phyloP scores from a whole-genome alignment of 2,329 filamentous ascomycete species.

The Harringtonia lauricola region DNA sequence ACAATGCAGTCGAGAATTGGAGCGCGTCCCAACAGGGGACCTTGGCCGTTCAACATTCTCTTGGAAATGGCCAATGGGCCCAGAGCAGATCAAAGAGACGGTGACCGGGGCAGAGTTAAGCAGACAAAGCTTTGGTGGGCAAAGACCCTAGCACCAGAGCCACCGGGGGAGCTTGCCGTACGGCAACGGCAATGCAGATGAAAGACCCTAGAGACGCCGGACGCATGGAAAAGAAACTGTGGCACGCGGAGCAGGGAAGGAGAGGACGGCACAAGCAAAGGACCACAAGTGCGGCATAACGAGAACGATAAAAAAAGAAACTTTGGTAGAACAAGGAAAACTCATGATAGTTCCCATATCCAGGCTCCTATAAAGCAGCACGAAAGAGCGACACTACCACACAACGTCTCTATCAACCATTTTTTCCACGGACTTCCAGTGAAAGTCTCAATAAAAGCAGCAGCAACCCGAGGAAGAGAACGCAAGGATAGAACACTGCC shows the following conservation, averaged over 20 bases:
- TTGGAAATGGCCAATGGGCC: no score
- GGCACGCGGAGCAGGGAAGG: not conserved
- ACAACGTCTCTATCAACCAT: slow-evolving; percentile 3
- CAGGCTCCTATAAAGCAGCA: slow-evolving; percentile 7
- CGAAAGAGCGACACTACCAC: slow-evolving; percentile 4
- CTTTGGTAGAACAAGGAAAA: slow-evolving; percentile 2
- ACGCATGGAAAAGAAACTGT: no score
- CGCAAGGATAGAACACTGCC: slow-evolving; percentile 1
- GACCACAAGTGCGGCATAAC: not conserved
- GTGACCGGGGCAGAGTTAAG: no score
- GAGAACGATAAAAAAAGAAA: not conserved
- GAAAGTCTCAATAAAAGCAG: not conserved
- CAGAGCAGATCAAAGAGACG: no score
- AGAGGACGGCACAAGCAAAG: not conserved
- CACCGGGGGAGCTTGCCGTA: no score
- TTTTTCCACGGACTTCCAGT: slow-evolving; percentile 6
- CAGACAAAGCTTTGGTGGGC: no score
- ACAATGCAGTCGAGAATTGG: no score
- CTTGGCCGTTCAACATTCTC: no score
- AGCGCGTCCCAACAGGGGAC: no score
- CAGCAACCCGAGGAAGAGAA: slow-evolving; percentile 2
- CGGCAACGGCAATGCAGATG: no score
- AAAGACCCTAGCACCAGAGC: no score
- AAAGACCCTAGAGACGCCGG: no score
- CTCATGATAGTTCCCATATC: slow-evolving; percentile 5